These are phyloP conservation scores for Monosporascus cannonballus DNA, from an alignment of 2,329 filamentous ascomycete species.

Conservation along the genomic window DNA sequence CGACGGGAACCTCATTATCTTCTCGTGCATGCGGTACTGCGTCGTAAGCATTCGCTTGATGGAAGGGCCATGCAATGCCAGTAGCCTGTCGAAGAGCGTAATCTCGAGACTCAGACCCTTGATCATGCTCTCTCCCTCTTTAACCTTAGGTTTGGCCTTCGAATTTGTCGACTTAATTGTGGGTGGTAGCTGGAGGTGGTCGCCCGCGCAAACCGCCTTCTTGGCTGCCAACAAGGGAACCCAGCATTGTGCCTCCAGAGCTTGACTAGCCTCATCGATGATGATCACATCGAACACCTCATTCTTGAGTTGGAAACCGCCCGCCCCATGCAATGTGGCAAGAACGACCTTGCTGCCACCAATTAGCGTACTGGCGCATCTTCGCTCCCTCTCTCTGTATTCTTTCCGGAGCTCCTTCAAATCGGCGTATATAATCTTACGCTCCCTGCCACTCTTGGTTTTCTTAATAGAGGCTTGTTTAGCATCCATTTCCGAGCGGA, in stretches of 20 bases:
- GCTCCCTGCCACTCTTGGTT: conserved; percentile 72
- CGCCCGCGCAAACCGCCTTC: conserved; percentile 87
- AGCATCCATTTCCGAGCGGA: conserved; percentile 85
- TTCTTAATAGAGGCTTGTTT: conserved; percentile 88
- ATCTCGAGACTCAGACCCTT: conserved; percentile 65
- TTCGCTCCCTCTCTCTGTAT: conserved; percentile 76
- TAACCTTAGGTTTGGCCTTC: conserved; percentile 34
- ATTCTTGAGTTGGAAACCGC: conserved; percentile 72
- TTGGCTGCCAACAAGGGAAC: conserved; percentile 74
- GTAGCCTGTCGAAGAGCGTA: conserved; percentile 88
- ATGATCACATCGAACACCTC: conserved; percentile 89
- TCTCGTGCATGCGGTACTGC: conserved; percentile 97
- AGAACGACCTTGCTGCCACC: conserved; percentile 79
- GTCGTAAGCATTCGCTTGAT: conserved; percentile 96
- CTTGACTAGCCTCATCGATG: conserved; percentile 94
- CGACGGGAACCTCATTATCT: conserved; percentile 92
- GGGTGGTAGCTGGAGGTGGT: conserved; percentile 89
- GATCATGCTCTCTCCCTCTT: conserved; percentile 28
- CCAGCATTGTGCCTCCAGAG: conserved; percentile 95
- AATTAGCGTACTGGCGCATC: conserved; percentile 73
- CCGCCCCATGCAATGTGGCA: conserved; percentile 86
- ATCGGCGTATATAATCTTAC: conserved; percentile 76
- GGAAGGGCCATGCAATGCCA: conserved; percentile 69
- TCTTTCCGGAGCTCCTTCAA: conserved; percentile 82
- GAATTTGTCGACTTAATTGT: conserved; percentile 78